Conservation (phyloP, 2,329 filamentous ascomycete genomes). For the Cercospora sesami region DNA sequence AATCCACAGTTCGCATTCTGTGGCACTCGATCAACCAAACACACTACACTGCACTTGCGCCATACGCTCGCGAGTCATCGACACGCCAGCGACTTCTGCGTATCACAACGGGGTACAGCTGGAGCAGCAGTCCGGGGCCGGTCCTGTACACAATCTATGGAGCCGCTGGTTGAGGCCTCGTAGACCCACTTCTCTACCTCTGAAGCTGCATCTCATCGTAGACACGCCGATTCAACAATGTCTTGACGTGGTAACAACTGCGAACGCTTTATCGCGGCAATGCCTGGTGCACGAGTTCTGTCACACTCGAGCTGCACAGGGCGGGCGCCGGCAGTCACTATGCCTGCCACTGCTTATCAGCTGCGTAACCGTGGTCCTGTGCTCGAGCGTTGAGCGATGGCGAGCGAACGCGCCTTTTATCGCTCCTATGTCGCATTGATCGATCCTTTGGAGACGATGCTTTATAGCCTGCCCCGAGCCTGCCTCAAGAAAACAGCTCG, state of each 20-base stretch:
- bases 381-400: neutral
- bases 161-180: slow-evolving; percentile 3
- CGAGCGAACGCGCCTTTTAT: neutral
- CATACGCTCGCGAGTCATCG: neutral
- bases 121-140: neutral
- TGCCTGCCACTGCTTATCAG: neutral
- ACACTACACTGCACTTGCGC: neutral
- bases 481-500: neutral
- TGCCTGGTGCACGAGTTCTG: neutral
- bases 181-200: neutral
- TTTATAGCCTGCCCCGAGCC: neutral
- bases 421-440: neutral
- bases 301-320: neutral
- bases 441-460: neutral
- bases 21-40: neutral
- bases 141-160: neutral
- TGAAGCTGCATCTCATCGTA: neutral
- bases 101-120: neutral
- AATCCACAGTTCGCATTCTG: neutral
- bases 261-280: slow-evolving; percentile 4
- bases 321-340: neutral
- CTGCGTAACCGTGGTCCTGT: neutral
- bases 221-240: neutral
- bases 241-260: neutral
- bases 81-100: neutral